Conservation (phyloP, 2,329 filamentous ascomycete species). For the Hypoxylon sp. region DNA sequence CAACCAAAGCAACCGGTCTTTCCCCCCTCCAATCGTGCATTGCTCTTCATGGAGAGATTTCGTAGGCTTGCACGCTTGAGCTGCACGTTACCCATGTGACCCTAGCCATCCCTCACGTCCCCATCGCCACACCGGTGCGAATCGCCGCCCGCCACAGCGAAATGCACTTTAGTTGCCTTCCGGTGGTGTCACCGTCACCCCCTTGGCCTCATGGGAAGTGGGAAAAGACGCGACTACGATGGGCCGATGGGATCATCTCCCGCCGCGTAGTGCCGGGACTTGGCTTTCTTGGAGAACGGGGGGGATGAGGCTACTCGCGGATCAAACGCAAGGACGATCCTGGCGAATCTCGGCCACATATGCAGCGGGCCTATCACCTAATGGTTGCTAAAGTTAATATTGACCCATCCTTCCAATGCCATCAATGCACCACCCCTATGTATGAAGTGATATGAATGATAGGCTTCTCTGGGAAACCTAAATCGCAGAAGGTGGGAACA, state of each 20-base stretch:
- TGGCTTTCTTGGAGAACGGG: conserved; percentile 3
- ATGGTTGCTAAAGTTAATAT: conserved; percentile 33
- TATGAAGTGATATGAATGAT: conserved; percentile 32
- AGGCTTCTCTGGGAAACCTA: conserved; percentile 32
- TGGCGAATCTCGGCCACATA: conserved; percentile 26
- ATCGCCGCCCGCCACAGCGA: conserved; percentile 39
- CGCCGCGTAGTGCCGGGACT: conserved; percentile 39
- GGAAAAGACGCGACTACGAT: conserved; percentile 18
- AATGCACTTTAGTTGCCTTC: conserved; percentile 23
- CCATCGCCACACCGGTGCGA: conserved; percentile 45
- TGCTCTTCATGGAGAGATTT: conserved; percentile 26
- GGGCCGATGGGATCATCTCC: conserved; percentile 28
- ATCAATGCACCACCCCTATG: neutral
- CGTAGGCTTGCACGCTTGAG: conserved; percentile 23
- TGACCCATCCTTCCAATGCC: conserved; percentile 16
- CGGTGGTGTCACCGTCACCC: conserved; percentile 36
- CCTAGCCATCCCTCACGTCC: conserved; percentile 28
- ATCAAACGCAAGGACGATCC: conserved; percentile 33
- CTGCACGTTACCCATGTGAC: conserved; percentile 46
- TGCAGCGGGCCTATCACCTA: conserved; percentile 16
- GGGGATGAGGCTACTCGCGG: conserved; percentile 40
- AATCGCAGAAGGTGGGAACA: conserved; percentile 12
- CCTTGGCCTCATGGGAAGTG: conserved; percentile 4
- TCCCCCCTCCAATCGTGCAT: conserved; percentile 33
- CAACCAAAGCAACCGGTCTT: conserved; percentile 29